Evolutionary conservation across 345 rosid species (phyloP).

Genomic region (Lumnitzera littorea): DNA sequence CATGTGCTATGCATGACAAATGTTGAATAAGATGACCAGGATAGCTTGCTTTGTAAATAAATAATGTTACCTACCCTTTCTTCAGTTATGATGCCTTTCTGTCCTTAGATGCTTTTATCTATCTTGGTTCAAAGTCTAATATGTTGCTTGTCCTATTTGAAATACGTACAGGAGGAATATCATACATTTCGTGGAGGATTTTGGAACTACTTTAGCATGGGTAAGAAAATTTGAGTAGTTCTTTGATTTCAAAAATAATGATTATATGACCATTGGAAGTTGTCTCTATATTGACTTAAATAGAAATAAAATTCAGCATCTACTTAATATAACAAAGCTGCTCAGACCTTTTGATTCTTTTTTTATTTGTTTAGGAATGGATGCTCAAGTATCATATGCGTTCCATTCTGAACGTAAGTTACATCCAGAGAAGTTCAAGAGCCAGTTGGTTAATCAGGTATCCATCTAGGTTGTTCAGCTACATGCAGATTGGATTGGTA

Average conservation of each 20-base stretch:
- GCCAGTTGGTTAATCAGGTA: conserved; percentile 64
- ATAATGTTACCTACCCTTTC: no score
- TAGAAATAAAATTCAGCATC: no score
- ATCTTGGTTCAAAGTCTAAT: neutral
- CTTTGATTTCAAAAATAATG: neutral
- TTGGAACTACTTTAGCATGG: conserved; percentile 85
- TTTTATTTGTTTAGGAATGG: conserved; percentile 46
- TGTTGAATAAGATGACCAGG: no score
- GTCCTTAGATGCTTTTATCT: neutral
- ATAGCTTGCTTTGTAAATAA: no score
- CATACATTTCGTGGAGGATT: conserved; percentile 76
- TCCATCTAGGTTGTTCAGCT: neutral
- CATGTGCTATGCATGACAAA: no score
- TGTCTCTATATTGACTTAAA: no score
- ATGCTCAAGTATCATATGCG: conserved; percentile 70
- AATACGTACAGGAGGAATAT: conserved; percentile 44
- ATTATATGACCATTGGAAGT: neutral
- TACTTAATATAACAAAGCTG: no score
- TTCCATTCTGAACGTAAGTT: conserved; percentile 64
- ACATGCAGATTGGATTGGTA: no score
- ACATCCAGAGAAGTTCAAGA: conserved; percentile 61
- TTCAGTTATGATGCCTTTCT: neutral
- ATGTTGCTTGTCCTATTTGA: conserved; percentile 5
- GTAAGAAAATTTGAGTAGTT: conserved; percentile 25
- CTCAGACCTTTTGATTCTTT: neutral